A percentile compares a stretch with the other conserved stretches of the same genome.
phyloP scores from a whole-genome alignment of 768 basidiomycete species.

The Phlebiopsis gigantea region DNA sequence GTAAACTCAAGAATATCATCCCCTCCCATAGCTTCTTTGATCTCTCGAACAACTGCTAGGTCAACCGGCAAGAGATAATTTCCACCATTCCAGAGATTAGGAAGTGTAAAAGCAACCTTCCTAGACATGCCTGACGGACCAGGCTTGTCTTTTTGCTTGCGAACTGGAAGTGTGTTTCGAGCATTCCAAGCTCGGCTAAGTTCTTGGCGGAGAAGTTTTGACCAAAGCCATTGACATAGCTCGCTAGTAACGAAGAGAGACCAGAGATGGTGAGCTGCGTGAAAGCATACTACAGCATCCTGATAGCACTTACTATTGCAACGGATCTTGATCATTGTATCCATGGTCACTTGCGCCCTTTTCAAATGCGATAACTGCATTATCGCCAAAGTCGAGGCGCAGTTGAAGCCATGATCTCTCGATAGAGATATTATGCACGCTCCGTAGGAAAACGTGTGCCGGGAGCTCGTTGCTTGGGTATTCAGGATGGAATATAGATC shows the following conservation, averaged over 20 bases:
- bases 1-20: conserved; percentile 28
- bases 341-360: conserved; percentile 16
- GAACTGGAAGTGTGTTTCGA: conserved; percentile 24
- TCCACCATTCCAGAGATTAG: conserved; percentile 21
- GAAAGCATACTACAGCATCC: too few relatives aligned
- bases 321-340: conserved; percentile 14
- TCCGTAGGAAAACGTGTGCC: conserved; percentile 28
- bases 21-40: conserved; percentile 30
- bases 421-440: conserved; percentile 30
- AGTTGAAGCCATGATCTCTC: conserved; percentile 33
- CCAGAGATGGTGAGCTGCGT: neutral
- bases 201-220: conserved; percentile 14
- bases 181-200: conserved; percentile 14
- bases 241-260: conserved; percentile 7
- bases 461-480: conserved; percentile 20
- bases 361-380: conserved; percentile 21
- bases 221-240: conserved; percentile 24
- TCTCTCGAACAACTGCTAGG: conserved; percentile 18
- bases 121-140: conserved; percentile 32
- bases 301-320: conserved; percentile 25
- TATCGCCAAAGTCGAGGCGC: conserved; percentile 28
- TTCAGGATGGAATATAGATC: conserved; percentile 25
- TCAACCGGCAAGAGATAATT: conserved; percentile 27
- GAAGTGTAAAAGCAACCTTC: conserved; percentile 27
- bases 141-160: conserved; percentile 28